A percentile compares a stretch with the other conserved stretches of the same genome.
phyloP scores from a whole-genome alignment of 768 basidiomycete genomes.

The Coprinellus aureogranulatus region DNA sequence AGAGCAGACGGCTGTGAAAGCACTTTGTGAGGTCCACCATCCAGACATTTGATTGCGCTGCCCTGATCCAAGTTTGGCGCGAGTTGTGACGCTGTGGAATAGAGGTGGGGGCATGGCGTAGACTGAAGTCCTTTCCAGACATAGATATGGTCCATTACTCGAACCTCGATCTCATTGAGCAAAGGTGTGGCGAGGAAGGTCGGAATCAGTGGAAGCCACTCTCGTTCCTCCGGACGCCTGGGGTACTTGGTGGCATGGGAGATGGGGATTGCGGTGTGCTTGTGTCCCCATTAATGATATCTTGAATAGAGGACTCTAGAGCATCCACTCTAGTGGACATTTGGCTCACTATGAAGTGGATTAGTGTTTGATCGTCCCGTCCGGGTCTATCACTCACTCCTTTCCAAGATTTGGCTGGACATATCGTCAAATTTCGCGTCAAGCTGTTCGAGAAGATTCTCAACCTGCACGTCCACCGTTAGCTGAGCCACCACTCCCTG shows the following conservation, averaged over 20 bases:
- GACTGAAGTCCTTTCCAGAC: no score
- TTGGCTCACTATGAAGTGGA: conserved; percentile 64
- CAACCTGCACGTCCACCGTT: conserved; percentile 54
- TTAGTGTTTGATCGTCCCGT: conserved; percentile 8
- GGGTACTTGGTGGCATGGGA: conserved; percentile 34
- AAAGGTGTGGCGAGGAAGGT: no score
- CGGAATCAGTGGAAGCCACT: conserved; percentile 25
- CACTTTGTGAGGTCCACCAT: no score
- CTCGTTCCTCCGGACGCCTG: conserved; percentile 42
- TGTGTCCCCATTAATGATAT: conserved; percentile 80
- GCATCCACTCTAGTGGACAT: conserved; percentile 92
- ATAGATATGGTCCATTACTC: no score
- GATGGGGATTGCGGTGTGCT: conserved; percentile 65
- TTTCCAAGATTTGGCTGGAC: conserved; percentile 84
- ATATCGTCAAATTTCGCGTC: conserved; percentile 90
- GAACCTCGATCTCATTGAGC: no score
- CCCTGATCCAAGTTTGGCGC: no score
- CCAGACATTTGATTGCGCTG: no score
- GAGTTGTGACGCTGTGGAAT: no score
- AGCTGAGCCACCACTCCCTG: not conserved
- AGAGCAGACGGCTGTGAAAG: no score
- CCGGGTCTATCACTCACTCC: conserved; percentile 52
- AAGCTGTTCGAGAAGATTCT: conserved; percentile 83
- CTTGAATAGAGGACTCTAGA: conserved; percentile 86
- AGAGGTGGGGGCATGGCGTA: no score